Base-by-base conservation (phyloP, 495 filamentous ascomycete genomes). In the Aspergillus olivimuriae region DNA sequence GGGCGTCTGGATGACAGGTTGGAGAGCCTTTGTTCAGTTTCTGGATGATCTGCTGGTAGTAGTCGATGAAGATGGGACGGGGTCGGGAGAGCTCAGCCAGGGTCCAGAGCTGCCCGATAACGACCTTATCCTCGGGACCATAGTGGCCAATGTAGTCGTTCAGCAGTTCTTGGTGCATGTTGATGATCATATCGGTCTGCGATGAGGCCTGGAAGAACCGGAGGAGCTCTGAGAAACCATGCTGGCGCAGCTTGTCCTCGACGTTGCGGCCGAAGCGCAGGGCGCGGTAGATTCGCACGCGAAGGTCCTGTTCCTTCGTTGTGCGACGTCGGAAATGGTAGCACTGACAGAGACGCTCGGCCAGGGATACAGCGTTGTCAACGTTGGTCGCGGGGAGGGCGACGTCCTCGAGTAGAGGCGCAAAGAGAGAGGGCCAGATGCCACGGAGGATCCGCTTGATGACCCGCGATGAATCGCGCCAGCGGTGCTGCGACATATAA, bases 41-140 rank as follows among this genome's bases (percentile, higher is more conserved):
- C 14, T 39, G 51, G 28, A 69, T 58, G 31, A 69, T 63, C 21
- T 58, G 65, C 48, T 60, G 60, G 50, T 69, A 69, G 52, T 69
- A 69, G 40, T 66, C 65, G 3, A 69, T 46, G 36, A 59, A 69
- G 26, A 62, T 52, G 2, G 65, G 60, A 6, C 63, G 59, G 24
- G 65, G 63, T 7, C 56, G 58, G 34, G 65, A 63, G 16, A 65
- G 48, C 43, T 64, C 46, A 24, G 65, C 65, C 42, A 69, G 39
- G 14, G 37, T 61, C 53, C 58, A 58, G 6, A 69, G 56, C 16
- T 51, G 55, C 45, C 61, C 53, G 34, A 69, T 55, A 19, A 67
- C 65, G 36, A 50, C 43, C 6, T 56, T 18, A 41, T 67, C 55
- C 20, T 58, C 61, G 15, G 51, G 40, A 24, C 60, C 58, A 15